Evolutionary conservation across 164 flowering plant species (phyloP), one percentile per base, ranked within the genome.

Genomic region (Buxus sempervirens): DNA sequence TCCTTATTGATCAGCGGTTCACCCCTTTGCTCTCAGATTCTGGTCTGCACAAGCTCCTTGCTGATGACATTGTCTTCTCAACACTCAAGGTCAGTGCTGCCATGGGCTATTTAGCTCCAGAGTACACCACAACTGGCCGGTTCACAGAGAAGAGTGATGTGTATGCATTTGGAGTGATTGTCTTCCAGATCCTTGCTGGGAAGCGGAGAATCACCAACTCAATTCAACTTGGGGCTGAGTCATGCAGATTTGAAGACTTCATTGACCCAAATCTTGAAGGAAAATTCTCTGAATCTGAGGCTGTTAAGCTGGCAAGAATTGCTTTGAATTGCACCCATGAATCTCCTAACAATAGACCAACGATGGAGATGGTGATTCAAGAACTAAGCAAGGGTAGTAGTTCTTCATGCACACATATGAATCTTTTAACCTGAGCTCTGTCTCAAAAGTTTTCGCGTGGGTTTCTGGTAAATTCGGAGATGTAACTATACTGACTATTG

Each of bases 41-140:
- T 5, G 86, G 85, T 48, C 81, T 85, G 48, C 74, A 80, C 4
- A 80, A 74, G 73, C 79, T 85, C 48, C 82, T 85, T 8, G 82
- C 89, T 0, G 82, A 85, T 60, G 89, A 85, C 69, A 64, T 78
- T 36, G 69, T 83, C 66, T 85, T 77, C 73, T 85, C 86, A 18
- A 62, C 80, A 54, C 85, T 83, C 55, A 85, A 85, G 64, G 60
- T 58, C 18, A 83, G 86, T 51, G 89, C 86, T 24, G 84, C 86
- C 13, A 77, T 83, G 86, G 89, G 89, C 36, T 85, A 83, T 69
- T 62, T 85, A n/a, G 84, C 89, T 22, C 89, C 89, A 8, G 89
- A 85, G 59, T 85, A 85, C 77, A 70, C 82, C 10, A 82, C 84
- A n/a, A 81, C 82, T 0, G 86, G 89, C 28, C 78, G 80, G 12